Conservation (phyloP, 768 basidiomycete species). For the Boletus pseudopeckii region DNA sequence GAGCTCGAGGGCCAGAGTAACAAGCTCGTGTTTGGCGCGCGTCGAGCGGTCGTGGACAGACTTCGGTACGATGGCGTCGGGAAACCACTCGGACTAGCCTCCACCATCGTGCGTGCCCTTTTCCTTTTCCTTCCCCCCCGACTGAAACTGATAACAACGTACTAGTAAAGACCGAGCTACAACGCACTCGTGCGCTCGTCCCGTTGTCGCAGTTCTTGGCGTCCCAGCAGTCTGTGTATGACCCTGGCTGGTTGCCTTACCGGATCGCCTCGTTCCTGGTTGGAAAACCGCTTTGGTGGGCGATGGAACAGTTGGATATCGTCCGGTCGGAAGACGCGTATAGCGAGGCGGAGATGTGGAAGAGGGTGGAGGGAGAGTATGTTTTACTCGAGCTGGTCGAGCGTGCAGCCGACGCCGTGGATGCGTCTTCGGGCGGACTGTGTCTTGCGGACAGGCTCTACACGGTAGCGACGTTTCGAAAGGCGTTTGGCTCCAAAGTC, state of each 20-base stretch:
- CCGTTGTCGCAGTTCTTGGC: conserved; percentile 53
- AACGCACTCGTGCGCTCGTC: conserved; percentile 42
- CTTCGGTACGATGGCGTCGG: conserved; percentile 67
- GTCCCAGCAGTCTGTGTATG: conserved; percentile 59
- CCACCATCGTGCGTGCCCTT: conserved; percentile 63
- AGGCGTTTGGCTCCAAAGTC: conserved; percentile 46
- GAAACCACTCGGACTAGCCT: conserved; percentile 68
- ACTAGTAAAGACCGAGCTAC: conserved; percentile 71
- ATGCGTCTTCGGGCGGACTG: conserved; percentile 40
- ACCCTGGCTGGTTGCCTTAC: conserved; percentile 64
- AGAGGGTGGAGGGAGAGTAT: conserved; percentile 66
- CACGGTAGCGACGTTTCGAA: conserved; percentile 56
- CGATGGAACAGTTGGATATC: conserved; percentile 72
- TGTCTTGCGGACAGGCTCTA: conserved; percentile 59
- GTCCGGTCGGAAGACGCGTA: conserved; percentile 58
- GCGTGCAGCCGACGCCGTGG: conserved; percentile 56
- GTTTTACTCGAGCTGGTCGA: conserved; percentile 66
- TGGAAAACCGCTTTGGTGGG: conserved; percentile 84
- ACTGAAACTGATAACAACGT: conserved; percentile 27
- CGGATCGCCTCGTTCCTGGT: conserved; percentile 70
- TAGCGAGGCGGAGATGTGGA: conserved; percentile 47
- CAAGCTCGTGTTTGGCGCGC: conserved; percentile 59
- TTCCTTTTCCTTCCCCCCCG: not conserved
- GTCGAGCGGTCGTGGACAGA: conserved; percentile 50
- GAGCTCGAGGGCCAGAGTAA: conserved; percentile 33